These are phyloP conservation scores for Macrophomina pseudophaseolina DNA, from an alignment of 2,329 filamentous ascomycete species.

Conservation along the genomic window DNA sequence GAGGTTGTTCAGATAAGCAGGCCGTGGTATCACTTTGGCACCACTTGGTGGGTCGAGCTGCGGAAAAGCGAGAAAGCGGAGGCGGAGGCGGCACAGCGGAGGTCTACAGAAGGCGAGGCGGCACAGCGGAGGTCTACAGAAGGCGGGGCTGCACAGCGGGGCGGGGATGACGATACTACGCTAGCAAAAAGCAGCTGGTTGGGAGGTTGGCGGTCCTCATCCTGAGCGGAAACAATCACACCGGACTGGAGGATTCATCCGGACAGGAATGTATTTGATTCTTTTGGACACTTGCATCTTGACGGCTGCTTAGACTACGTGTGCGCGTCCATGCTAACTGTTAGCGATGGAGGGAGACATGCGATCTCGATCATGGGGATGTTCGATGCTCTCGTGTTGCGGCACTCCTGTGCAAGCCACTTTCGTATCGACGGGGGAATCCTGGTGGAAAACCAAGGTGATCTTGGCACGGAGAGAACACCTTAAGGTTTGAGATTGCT, in stretches of 20 bases:
- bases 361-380: no score
- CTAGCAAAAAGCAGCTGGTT: constrained; percentile 9
- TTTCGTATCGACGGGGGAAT: not conserved
- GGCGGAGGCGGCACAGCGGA: constrained; percentile 17
- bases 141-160: not conserved
- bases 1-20: constrained; percentile 53
- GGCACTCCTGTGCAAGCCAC: not conserved
- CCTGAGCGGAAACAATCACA: not conserved
- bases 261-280: not conserved
- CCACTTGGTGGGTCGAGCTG: constrained; percentile 56
- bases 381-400: not conserved
- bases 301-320: not conserved
- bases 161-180: not conserved
- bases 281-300: not conserved
- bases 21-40: constrained; percentile 51
- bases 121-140: constrained; percentile 3
- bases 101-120: not conserved
- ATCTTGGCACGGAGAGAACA: constrained; percentile 14
- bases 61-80: constrained; percentile 23
- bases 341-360: no score
- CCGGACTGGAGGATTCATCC: not conserved
- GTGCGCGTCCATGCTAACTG: not conserved
- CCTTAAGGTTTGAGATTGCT: constrained; percentile 12
- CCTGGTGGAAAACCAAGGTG: not conserved
- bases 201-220: constrained; percentile 22